Base-by-base conservation (phyloP, 768 basidiomycete species). In the Mycena pura region DNA sequence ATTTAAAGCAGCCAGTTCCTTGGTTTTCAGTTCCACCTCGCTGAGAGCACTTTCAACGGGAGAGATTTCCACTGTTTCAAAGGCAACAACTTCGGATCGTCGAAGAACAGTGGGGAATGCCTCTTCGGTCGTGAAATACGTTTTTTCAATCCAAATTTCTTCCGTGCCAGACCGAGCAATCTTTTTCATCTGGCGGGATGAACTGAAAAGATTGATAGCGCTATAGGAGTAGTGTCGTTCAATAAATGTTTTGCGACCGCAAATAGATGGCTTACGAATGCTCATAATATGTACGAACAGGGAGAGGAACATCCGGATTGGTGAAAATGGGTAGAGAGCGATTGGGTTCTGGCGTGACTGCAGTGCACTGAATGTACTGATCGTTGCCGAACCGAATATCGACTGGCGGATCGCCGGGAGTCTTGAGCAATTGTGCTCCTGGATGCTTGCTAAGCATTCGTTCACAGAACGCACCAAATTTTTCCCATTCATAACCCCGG, bases 401-500 rank as follows among this genome's bases (percentile, higher is more conserved):
- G 8, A 89, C 88, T 13, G 89, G 82, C 3, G 95, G 93, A 46
- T 96, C 91, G 19, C 89, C 86, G 32, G 83, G 79, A 2, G 78
- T 80, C 70, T 89, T 92, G 45, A 96, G 76, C 10, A 97, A 74
- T 57, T 90, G 90, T 5, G 95, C 92, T 21, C 88, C 88, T 4
- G 92, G 89, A 74, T 95, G 92, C 72, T 96, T 96, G 74, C 87
- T 90, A 53, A 95, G 85, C 87, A 97, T 92, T 34, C 91, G 81
- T 73, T 98, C 95, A 75, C 93, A 93, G 78, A 92, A 94, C 3
- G 90, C 85, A 7, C 89, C 89, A 62, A 88, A 94, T 69, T 93
- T 95, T 77, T 99, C 96, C 94, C 92, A 95, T 69, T 95, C 94
- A 69, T 88, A 92, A 2, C 95, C 96, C 43, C 96, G 93, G 73